Conservation (phyloP, 345 rosid species). For the Eucalyptus marginata region DNA sequence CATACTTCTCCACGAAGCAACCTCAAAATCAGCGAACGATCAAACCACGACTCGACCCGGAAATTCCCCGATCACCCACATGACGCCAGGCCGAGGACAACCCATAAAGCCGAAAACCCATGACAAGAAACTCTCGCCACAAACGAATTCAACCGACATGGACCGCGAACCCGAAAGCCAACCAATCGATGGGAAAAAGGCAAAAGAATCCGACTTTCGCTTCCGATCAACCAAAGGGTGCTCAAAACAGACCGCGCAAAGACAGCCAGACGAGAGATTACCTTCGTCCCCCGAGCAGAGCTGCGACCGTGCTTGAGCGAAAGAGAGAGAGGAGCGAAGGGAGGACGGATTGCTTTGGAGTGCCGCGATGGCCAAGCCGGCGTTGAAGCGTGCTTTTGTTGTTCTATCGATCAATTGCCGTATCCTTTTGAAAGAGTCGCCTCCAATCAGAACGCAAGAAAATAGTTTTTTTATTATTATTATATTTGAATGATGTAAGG, state of each 20-base stretch:
- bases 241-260: neutral
- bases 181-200: neutral
- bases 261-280: neutral
- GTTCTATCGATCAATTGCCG: neutral
- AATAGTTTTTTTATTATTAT: neutral
- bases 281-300: neutral
- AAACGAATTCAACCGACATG: neutral
- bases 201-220: neutral
- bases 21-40: neutral
- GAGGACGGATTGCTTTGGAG: neutral
- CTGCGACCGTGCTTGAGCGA: neutral
- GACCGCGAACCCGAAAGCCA: neutral
- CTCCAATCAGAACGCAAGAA: neutral
- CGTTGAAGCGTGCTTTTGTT: neutral
- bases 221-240: neutral
- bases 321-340: neutral
- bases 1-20: neutral
- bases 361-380: neutral
- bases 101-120: neutral
- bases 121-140: neutral
- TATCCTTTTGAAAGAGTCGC: neutral
- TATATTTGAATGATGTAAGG: neutral
- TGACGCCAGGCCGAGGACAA: neutral
- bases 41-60: neutral
- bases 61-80: neutral